A percentile compares a stretch with the other conserved stretches of the same genome.
phyloP scores from a whole-genome alignment of 352 stramenopile genomes.

The Pythium scleroteichum region DNA sequence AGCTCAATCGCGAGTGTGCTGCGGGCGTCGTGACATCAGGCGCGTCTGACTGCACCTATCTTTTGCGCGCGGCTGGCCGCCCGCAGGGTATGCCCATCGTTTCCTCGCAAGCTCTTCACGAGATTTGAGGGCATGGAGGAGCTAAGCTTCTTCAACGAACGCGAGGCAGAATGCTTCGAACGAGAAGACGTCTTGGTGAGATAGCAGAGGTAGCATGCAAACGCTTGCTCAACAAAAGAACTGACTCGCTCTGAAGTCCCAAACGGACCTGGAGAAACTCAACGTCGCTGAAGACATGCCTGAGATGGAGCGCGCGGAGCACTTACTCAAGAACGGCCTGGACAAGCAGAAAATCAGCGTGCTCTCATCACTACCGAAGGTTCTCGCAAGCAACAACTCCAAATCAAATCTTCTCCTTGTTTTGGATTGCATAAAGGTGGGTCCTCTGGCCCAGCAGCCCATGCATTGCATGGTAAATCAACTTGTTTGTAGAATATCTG shows the following conservation, averaged over 20 bases:
- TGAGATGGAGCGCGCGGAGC: conserved; percentile 77
- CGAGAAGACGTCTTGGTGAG: conserved; percentile 76
- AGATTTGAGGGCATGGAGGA: conserved; percentile 64
- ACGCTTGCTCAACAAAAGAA: too few relatives aligned
- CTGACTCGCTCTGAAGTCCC: conserved; percentile 40
- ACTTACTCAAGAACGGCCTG: conserved; percentile 72
- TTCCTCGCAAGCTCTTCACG: conserved; percentile 17
- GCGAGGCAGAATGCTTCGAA: conserved; percentile 83
- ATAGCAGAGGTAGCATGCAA: too few relatives aligned
- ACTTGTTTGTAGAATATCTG: conserved; percentile 29
- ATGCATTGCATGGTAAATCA: background rate
- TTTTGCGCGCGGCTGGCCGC: conserved; percentile 15
- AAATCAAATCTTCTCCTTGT: conserved; percentile 65
- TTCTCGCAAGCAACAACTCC: conserved; percentile 70
- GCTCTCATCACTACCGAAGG: conserved; percentile 63
- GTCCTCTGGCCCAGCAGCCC: too few relatives aligned
- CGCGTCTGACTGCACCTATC: background rate
- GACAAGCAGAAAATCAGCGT: conserved; percentile 85
- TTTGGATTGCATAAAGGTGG: conserved; percentile 78
- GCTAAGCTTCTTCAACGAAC: conserved; percentile 80
- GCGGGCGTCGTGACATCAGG: conserved; percentile 1
- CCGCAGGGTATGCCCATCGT: conserved; percentile 44
- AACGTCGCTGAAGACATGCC: conserved; percentile 85
- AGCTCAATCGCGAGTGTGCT: background rate
- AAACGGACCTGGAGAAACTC: conserved; percentile 83